phyloP scores from a whole-genome alignment of 129 eudicot genomes.

The Lactuca saligna region DNA sequence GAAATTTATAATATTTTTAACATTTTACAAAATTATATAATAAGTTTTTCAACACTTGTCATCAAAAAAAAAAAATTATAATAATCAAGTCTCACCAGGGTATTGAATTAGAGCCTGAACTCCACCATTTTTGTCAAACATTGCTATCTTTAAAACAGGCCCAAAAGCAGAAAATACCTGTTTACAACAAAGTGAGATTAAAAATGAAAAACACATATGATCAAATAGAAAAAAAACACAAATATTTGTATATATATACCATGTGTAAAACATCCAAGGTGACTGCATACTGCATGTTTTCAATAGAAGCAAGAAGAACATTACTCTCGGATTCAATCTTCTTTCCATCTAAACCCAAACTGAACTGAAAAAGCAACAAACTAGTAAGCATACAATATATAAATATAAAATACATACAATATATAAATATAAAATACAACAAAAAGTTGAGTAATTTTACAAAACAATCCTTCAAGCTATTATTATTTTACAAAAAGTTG shows the following conservation, averaged over 20 bases:
- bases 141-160: conserved; percentile 88
- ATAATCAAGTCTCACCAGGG: conserved; percentile 59
- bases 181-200: neutral
- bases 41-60: neutral
- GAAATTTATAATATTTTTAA: conserved; percentile 20
- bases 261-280: conserved; percentile 82
- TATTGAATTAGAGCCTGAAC: conserved; percentile 93
- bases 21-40: neutral
- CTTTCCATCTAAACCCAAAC: conserved; percentile 81
- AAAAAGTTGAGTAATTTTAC: no score
- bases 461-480: neutral
- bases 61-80: neutral
- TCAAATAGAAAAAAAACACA: neutral
- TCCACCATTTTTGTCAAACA: conserved; percentile 98
- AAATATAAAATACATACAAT: neutral
- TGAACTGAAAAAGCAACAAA: conserved; percentile 52
- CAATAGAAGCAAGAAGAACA: conserved; percentile 97
- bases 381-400: neutral
- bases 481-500: no score
- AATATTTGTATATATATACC: conserved; percentile 43
- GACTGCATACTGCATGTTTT: conserved; percentile 96
- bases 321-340: conserved; percentile 94
- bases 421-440: neutral
- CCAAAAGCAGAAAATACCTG: conserved; percentile 95
- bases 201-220: no score